Evolutionary conservation across 2,329 filamentous ascomycete species (phyloP).

Genomic region (Botrytis tulipae): DNA sequence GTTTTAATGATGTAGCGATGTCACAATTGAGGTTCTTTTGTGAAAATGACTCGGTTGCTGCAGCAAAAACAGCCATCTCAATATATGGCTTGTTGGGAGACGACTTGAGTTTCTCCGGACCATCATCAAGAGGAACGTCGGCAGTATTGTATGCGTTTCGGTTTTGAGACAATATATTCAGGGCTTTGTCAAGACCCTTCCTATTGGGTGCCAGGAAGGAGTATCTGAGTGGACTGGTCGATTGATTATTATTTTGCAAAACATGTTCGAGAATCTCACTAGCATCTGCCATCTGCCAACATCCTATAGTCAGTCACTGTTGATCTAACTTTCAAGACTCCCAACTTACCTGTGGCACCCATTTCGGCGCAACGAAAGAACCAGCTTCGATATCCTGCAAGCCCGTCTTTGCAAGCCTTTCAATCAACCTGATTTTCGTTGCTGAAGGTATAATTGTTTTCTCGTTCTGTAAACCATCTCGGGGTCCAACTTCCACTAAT

Average conservation of each 20-base stretch:
- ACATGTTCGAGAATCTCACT: conserved; percentile 70
- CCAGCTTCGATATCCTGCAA: conserved; percentile 75
- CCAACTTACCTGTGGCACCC: conserved; percentile 69
- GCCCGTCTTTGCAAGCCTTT: conserved; percentile 65
- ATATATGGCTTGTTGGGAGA: conserved; percentile 45
- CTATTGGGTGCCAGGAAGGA: conserved; percentile 79
- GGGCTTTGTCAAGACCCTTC: conserved; percentile 67
- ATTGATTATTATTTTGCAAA: conserved; percentile 54
- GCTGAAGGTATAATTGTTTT: conserved; percentile 66
- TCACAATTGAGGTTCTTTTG: conserved; percentile 80
- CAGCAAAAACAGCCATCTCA: conserved; percentile 79
- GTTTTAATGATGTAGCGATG: conserved; percentile 68
- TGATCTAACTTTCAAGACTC: background rate
- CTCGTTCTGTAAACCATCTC: conserved; percentile 87
- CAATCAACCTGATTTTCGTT: conserved; percentile 76
- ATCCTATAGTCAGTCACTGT: background rate
- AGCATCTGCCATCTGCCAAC: conserved; percentile 71
- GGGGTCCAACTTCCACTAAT: conserved; percentile 80
- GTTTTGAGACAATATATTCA: conserved; percentile 53
- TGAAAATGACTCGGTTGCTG: conserved; percentile 78
- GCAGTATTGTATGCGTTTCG: conserved; percentile 50
- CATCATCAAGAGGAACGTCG: conserved; percentile 40
- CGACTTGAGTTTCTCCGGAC: conserved; percentile 1
- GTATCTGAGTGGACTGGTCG: conserved; percentile 62
- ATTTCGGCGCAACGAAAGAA: conserved; percentile 80